phyloP scores from a whole-genome alignment of 257 asterid genomes.

The Anisodus tanguticus region DNA sequence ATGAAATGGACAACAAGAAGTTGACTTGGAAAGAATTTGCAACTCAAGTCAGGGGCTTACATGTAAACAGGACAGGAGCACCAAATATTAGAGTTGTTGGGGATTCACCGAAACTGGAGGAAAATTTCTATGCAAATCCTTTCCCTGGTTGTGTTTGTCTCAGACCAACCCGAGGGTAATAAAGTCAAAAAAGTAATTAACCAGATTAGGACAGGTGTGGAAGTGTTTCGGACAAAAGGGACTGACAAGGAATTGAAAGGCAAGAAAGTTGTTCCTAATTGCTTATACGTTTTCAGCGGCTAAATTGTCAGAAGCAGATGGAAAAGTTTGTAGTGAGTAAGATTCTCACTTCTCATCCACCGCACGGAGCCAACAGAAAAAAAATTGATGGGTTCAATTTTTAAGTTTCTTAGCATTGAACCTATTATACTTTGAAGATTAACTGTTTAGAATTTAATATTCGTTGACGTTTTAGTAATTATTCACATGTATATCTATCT shows the following conservation, averaged over 20 bases:
- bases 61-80: conserved; percentile 45
- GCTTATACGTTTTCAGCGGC: background rate
- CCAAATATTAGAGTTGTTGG: conserved; percentile 42
- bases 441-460: background rate
- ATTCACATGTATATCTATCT: background rate
- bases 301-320: background rate
- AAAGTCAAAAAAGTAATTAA: no score
- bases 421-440: background rate
- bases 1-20: conserved; percentile 37
- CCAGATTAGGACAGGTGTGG: no score
- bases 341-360: background rate
- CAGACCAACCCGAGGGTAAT: background rate
- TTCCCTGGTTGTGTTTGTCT: conserved; percentile 51
- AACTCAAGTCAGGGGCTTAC: conserved; percentile 34
- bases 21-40: conserved; percentile 44
- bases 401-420: background rate
- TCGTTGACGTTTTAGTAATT: background rate
- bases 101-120: conserved; percentile 39
- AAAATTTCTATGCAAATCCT: conserved; percentile 49
- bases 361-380: background rate
- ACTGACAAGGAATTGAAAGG: background rate
- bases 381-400: background rate
- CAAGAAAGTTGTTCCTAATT: background rate
- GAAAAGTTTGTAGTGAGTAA: background rate
- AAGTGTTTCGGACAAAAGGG: no score